A percentile compares a stretch with the other conserved stretches of the same genome.
Evolutionary conservation across 2,329 filamentous ascomycete genomes (phyloP).

Genomic region (Penicillium sclerotigenum): DNA sequence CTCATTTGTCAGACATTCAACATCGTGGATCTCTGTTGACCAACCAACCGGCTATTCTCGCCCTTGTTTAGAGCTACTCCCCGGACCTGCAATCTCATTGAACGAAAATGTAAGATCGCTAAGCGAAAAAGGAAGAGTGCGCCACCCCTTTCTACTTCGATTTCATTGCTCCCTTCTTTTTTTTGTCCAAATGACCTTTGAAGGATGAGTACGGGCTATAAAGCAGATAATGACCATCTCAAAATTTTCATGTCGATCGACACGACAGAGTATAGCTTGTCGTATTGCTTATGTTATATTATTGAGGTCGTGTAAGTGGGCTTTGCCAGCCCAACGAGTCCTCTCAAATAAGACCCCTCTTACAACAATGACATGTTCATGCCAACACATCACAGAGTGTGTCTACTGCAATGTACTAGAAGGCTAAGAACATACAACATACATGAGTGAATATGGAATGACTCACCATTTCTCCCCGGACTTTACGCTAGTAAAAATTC

Average conservation of each 20-base stretch:
- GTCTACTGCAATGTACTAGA: not conserved
- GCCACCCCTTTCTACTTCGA: not conserved
- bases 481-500: not conserved
- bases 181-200: not conserved
- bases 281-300: not conserved
- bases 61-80: not conserved
- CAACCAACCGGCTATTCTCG: not conserved
- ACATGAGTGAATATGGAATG: conserved; percentile 2
- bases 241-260: not conserved
- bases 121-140: not conserved
- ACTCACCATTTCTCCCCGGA: conserved; percentile 8
- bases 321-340: not conserved
- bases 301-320: not conserved
- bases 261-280: not conserved
- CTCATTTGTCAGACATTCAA: not conserved
- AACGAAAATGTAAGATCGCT: not conserved
- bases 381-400: not conserved
- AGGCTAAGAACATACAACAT: not conserved
- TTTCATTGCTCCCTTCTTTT: not conserved
- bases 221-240: not conserved
- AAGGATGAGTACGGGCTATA: not conserved
- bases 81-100: not conserved
- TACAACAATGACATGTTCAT: not conserved
- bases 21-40: not conserved
- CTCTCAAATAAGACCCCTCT: not conserved